A percentile compares a stretch with the other conserved stretches of the same genome.
These are phyloP conservation scores for Volutella citrinella DNA, from an alignment of 2,329 filamentous ascomycete species.

Conservation along the genomic window DNA sequence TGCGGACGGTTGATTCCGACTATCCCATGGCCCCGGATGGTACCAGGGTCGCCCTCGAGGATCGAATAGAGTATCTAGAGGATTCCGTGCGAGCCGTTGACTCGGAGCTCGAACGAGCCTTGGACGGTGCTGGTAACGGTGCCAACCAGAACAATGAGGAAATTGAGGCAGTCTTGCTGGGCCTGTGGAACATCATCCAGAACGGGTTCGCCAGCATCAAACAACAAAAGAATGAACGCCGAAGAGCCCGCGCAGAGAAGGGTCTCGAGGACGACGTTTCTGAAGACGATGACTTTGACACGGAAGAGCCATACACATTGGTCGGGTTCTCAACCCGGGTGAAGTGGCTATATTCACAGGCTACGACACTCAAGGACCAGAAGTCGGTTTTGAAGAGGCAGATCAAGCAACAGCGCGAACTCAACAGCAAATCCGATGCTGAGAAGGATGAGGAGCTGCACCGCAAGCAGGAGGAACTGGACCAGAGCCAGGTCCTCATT, in stretches of 20 bases:
- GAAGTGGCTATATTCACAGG: conserved; percentile 72
- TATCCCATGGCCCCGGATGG: conserved; percentile 58
- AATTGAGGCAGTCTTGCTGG: conserved; percentile 52
- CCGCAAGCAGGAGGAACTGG: conserved; percentile 55
- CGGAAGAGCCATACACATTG: conserved; percentile 65
- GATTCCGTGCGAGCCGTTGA: conserved; percentile 53
- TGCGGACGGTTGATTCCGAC: conserved; percentile 45
- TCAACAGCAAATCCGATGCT: conserved; percentile 82
- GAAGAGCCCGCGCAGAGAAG: conserved; percentile 52
- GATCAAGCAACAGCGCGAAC: conserved; percentile 90
- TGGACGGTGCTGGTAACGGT: conserved; percentile 26
- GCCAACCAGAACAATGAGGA: conserved; percentile 40
- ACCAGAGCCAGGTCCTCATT: conserved; percentile 37
- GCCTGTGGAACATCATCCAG: conserved; percentile 57
- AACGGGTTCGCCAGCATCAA: conserved; percentile 51
- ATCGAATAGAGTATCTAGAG: conserved; percentile 68
- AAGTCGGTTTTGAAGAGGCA: conserved; percentile 86
- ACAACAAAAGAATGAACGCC: conserved; percentile 51
- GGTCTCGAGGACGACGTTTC: conserved; percentile 57
- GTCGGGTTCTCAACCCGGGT: conserved; percentile 75
- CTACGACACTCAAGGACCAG: conserved; percentile 79
- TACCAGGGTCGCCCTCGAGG: conserved; percentile 56
- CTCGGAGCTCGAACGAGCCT: conserved; percentile 37
- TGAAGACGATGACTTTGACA: conserved; percentile 57
- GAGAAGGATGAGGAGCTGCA: conserved; percentile 65